A percentile compares a stretch with the other conserved stretches of the same genome.
Conservation (phyloP, 1,284 basidiomycete species). For the Phylloboletellus chloephorus region DNA sequence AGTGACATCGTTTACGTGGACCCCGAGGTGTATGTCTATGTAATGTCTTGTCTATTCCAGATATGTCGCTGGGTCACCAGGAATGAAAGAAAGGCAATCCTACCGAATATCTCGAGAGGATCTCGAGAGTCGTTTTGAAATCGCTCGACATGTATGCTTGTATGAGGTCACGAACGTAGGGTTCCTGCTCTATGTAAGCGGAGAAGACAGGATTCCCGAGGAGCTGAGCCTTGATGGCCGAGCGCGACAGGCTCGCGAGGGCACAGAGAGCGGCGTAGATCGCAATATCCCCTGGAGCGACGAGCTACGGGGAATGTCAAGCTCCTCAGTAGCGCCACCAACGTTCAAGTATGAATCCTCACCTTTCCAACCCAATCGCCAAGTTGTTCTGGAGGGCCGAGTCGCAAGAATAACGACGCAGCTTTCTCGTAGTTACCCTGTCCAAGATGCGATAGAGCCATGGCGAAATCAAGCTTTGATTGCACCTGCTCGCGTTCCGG, state of each 20-base stretch:
- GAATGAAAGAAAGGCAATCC: slow-evolving; percentile 22
- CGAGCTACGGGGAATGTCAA: slow-evolving; percentile 42
- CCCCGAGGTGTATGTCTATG: slow-evolving; percentile 69
- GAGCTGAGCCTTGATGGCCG: slow-evolving; percentile 62
- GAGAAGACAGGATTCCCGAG: slow-evolving; percentile 68
- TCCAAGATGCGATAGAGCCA: slow-evolving; percentile 67
- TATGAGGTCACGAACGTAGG: slow-evolving; percentile 76
- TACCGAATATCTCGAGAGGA: slow-evolving; percentile 70
- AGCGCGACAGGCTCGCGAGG: slow-evolving; percentile 67
- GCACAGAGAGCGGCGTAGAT: slow-evolving; percentile 80
- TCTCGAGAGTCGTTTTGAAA: slow-evolving; percentile 74
- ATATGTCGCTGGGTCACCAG: slow-evolving; percentile 1
- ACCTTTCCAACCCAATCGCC: slow-evolving; percentile 72
- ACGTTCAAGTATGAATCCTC: slow-evolving; percentile 7
- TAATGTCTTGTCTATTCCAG: slow-evolving; percentile 58
- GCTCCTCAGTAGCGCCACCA: neutral
- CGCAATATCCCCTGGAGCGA: slow-evolving; percentile 75
- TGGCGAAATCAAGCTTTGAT: slow-evolving; percentile 75
- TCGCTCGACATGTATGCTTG: slow-evolving; percentile 78
- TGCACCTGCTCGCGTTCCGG: slow-evolving; percentile 61
- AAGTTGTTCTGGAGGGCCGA: slow-evolving; percentile 59
- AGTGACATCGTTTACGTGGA: slow-evolving; percentile 57
- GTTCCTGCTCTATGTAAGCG: slow-evolving; percentile 79
- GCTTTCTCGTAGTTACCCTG: slow-evolving; percentile 72
- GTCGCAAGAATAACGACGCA: slow-evolving; percentile 61